Evolutionary conservation across 208 protist genomes (phyloP).

Genomic region (Willaertia magna): DNA sequence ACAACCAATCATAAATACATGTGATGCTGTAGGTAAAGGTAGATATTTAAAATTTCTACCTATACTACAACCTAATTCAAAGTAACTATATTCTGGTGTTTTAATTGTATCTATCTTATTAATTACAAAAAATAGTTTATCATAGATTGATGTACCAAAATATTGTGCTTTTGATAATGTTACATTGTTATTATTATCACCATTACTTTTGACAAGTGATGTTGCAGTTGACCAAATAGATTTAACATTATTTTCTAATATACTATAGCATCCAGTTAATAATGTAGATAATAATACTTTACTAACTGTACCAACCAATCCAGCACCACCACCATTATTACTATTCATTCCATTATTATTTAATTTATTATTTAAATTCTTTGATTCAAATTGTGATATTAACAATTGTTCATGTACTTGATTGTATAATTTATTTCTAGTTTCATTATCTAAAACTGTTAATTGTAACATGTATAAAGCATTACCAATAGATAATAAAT

Average conservation of each 20-base stretch:
- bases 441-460: background rate
- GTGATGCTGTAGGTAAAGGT: background rate
- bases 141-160: background rate
- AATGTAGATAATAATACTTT: no score
- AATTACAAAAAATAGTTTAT: conserved; percentile 4
- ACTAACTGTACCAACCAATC: background rate
- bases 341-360: no score
- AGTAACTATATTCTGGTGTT: background rate
- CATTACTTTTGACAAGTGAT: background rate
- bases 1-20: background rate
- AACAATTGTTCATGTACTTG: background rate
- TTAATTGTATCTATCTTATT: background rate
- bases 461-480: conserved; percentile 1
- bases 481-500: background rate
- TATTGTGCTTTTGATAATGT: background rate
- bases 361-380: no score
- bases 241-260: background rate
- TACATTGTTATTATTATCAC: no score
- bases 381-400: no score
- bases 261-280: background rate
- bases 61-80: background rate
- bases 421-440: background rate
- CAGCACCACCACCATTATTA: no score
- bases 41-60: background rate
- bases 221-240: no score